A percentile compares a stretch with the other conserved stretches of the same genome.
Conservation (phyloP, 2,329 filamentous ascomycete genomes). For the Colletotrichum scovillei region DNA sequence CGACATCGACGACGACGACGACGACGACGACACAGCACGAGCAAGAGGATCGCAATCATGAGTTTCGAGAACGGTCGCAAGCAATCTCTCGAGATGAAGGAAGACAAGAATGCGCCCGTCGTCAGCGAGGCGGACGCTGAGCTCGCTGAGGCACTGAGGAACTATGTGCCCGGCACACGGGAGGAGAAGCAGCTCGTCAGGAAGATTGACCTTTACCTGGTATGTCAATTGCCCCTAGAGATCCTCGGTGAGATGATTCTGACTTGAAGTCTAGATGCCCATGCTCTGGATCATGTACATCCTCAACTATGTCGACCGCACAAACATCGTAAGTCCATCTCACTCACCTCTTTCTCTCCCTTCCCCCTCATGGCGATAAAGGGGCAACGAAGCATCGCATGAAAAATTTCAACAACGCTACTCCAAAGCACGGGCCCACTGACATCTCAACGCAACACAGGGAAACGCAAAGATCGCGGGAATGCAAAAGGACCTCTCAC, state of each 20-base stretch:
- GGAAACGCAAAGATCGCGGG: slow-evolving; percentile 64
- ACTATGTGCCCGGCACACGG: slow-evolving; percentile 41
- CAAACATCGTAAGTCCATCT: slow-evolving; percentile 41
- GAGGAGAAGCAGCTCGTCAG: slow-evolving; percentile 39
- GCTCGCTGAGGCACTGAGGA: slow-evolving; percentile 40
- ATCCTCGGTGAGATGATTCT: neutral
- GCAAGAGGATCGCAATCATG: neutral
- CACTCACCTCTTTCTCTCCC: neutral
- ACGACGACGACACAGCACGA: neutral
- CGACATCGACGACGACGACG: neutral
- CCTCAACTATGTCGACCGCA: slow-evolving; percentile 43
- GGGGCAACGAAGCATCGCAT: neutral
- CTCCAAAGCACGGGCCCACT: neutral
- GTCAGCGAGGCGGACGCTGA: slow-evolving; percentile 36
- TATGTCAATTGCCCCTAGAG: neutral
- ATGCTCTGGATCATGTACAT: slow-evolving; percentile 40
- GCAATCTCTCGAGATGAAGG: slow-evolving; percentile 36
- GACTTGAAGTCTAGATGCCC: neutral
- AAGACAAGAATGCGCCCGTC: slow-evolving; percentile 28
- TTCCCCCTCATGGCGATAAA: neutral
- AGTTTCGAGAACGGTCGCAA: slow-evolving; percentile 24
- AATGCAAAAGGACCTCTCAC: slow-evolving; percentile 57
- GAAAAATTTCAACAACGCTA: neutral
- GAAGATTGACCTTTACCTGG: slow-evolving; percentile 36
- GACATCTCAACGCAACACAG: slow-evolving; percentile 5